Conservation (phyloP, 495 filamentous ascomycete genomes). For the Cryomyces minteri region DNA sequence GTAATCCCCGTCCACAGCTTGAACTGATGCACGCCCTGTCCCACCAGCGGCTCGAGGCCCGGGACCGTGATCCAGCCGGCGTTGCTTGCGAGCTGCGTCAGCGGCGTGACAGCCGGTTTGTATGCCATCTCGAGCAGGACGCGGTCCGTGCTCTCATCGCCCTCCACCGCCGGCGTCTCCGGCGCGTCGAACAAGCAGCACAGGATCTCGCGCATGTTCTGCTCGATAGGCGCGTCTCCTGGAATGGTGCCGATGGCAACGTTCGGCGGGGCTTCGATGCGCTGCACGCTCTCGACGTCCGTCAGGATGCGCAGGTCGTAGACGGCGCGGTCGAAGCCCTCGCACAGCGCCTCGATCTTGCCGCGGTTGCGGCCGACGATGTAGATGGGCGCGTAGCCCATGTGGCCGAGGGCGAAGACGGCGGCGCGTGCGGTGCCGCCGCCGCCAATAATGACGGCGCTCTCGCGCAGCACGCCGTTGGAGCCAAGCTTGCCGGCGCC, state of each 20-base stretch:
- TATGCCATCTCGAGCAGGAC: conserved; percentile 95
- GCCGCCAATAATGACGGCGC: conserved; percentile 65
- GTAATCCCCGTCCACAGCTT: conserved; percentile 63
- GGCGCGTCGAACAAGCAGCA: conserved; percentile 38
- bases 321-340: conserved; percentile 45
- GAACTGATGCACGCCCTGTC: conserved; percentile 67
- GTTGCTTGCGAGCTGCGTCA: conserved; percentile 72
- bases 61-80: conserved; percentile 75
- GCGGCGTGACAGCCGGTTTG: conserved; percentile 59
- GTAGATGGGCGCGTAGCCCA: conserved; percentile 75
- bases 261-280: conserved; percentile 33
- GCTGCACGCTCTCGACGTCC: conserved; percentile 27
- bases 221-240: conserved; percentile 70
- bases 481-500: conserved; percentile 38
- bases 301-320: conserved; percentile 56
- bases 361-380: conserved; percentile 58
- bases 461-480: conserved; percentile 15
- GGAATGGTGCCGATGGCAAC: conserved; percentile 85
- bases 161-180: conserved; percentile 9
- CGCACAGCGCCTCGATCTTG: conserved; percentile 46
- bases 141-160: conserved; percentile 15
- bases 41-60: conserved; percentile 77
- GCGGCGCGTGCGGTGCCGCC: conserved; percentile 88
- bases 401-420: conserved; percentile 68
- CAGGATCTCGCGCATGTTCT: conserved; percentile 47